Base-by-base conservation (phyloP, 169 alveolate genomes). In the Eimeria tenella region DNA sequence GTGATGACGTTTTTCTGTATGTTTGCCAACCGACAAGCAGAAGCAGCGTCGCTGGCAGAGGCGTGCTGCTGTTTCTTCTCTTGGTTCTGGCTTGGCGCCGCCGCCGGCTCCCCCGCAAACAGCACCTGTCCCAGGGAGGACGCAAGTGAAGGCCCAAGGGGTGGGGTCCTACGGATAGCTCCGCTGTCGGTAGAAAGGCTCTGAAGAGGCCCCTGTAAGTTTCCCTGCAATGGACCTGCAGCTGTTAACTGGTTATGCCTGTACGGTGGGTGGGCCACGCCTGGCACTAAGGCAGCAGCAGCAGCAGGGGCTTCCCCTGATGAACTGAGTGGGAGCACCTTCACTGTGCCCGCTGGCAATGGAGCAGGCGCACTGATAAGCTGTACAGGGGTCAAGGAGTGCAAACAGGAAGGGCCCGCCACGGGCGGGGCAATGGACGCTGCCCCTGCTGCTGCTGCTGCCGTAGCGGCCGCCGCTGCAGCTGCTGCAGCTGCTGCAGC, bases 121-220 rank as follows among this genome's bases (percentile, higher is more conserved):
- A 73, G 82, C 58, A 73, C 23, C 82, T 73, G 82, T 55, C 82
- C 82, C 53, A 73, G 19, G 0, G 68, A 25, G 82, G 82, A 17
- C 0, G 58, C 55, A 21, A 58, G 19, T 10, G 68, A 58, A 31
- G 42, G 74, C 74, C 17, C 49, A 65, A 25, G 74, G 21, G 74
- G 17, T 5, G 82, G 23, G 53, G 15, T 8, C 53, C 74, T 17
- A 9, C 3, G 21, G 74, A 17, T 2, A 5, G 17, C 25, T 25
- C 74, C 23, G 55, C 82, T 9, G 50, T 11, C 7, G 82, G 55
- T 6, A 21, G 53, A n/a, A 31, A 21, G 82, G 23, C 82, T 21
- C 55, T 0, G 82, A 23, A 42, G 82, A 3, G 82, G 82, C 82
- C 82, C 82, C 82, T 23, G 55, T 7, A 73, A 21, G 21, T 6